These are phyloP conservation scores for Paraurostyla sp. DNA, from an alignment of 73 alveolate species.

Conservation along the genomic window DNA sequence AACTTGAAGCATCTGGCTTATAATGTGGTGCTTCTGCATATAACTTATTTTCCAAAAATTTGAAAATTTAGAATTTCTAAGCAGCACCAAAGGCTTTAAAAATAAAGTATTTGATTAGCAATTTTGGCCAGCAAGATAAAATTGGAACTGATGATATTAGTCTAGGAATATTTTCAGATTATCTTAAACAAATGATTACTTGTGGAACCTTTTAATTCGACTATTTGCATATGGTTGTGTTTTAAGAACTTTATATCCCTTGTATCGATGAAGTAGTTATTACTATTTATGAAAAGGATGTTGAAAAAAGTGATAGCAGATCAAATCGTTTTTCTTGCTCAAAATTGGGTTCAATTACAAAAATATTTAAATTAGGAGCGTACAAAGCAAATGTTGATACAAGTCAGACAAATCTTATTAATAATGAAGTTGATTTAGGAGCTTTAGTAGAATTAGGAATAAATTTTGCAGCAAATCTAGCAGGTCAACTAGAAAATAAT, in stretches of 20 bases:
- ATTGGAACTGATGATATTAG: not conserved
- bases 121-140: not conserved
- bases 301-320: not conserved
- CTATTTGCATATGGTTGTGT: not conserved
- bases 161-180: not conserved
- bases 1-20: not conserved
- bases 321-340: not conserved
- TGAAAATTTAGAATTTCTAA: not conserved
- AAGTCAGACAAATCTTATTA: too few relatives aligned
- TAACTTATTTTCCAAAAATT: not conserved
- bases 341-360: too few relatives aligned
- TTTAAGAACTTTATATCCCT: not conserved
- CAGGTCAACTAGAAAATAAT: not conserved
- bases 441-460: not conserved
- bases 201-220: constrained; percentile 15
- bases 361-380: not conserved
- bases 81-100: not conserved
- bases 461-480: not conserved
- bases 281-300: not conserved
- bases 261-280: not conserved
- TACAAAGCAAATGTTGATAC: not conserved
- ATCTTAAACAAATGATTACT: not conserved
- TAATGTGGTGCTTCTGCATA: not conserved
- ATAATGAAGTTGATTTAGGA: not conserved
- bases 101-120: not conserved